phyloP scores from a whole-genome alignment of 257 asterid genomes.

The Penstemon barbatus region DNA sequence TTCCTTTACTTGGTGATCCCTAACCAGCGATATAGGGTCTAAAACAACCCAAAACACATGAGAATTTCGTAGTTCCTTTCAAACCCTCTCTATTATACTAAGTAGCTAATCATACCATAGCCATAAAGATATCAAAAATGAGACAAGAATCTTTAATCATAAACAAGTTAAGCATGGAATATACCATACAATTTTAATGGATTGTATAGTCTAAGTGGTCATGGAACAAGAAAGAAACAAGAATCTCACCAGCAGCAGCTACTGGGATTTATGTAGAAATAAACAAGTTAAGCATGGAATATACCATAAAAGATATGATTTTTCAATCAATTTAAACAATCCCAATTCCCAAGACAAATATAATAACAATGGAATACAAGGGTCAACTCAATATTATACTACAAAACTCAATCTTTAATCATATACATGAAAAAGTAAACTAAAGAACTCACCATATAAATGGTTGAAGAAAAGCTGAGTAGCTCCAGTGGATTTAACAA shows the following conservation, averaged over 20 bases:
- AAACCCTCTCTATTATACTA: not conserved
- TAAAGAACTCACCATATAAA: slow-evolving; percentile 66
- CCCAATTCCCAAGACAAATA: not conserved
- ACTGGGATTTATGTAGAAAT: too few relatives aligned
- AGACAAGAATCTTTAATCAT: too few relatives aligned
- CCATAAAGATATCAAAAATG: not conserved
- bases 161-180: too few relatives aligned
- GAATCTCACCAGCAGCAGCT: not conserved
- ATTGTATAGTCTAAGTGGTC: not conserved
- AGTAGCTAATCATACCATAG: not conserved
- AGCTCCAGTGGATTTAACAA: slow-evolving; percentile 75
- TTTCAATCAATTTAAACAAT: not conserved
- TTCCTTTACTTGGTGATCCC: slow-evolving; percentile 90
- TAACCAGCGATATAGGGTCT: slow-evolving; percentile 88
- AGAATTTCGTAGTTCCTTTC: slow-evolving; percentile 13
- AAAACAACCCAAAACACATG: slow-evolving; percentile 24
- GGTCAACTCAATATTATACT: too few relatives aligned
- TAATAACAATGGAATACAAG: not conserved
- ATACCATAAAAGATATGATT: too few relatives aligned
- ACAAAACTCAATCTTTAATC: too few relatives aligned
- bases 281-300: too few relatives aligned
- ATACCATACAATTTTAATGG: too few relatives aligned
- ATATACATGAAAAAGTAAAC: not conserved
- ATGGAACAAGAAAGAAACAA: not conserved
- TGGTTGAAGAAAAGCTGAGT: slow-evolving; percentile 87